A percentile compares a stretch with the other conserved stretches of the same genome.
Evolutionary conservation across 2,329 filamentous ascomycete genomes (phyloP).

Genomic region (Aschersonia sp.): DNA sequence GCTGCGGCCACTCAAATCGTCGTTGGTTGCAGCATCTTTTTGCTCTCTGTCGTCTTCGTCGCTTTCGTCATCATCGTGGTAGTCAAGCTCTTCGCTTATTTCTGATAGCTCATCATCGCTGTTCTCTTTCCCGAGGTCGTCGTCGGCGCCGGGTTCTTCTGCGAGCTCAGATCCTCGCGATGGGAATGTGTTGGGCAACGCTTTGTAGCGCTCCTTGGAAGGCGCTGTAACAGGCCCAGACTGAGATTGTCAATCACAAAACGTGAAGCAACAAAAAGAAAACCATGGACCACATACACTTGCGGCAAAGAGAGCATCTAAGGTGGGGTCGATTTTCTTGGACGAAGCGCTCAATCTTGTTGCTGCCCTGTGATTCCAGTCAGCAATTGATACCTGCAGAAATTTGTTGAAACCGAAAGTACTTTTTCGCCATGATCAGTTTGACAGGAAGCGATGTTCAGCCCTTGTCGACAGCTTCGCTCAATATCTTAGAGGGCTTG

Average conservation of each 20-base stretch:
- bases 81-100: constrained; percentile 11
- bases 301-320: constrained; percentile 55
- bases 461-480: background rate
- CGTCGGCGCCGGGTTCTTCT: constrained; percentile 10
- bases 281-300: constrained; percentile 41
- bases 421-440: constrained; percentile 11
- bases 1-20: too few relatives aligned
- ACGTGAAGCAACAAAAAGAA: constrained; percentile 8
- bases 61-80: constrained; percentile 10
- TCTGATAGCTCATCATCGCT: constrained; percentile 17
- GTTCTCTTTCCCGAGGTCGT: constrained; percentile 11
- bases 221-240: constrained; percentile 34
- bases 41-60: constrained; percentile 9
- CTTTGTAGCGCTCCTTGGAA: constrained; percentile 28
- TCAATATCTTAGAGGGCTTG: background rate
- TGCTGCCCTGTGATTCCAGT: constrained; percentile 16
- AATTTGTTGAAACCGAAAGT: background rate
- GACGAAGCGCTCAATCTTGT: constrained; percentile 25
- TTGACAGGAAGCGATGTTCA: background rate
- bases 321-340: constrained; percentile 50
- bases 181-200: constrained; percentile 18
- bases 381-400: background rate
- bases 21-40: constrained; percentile 17
- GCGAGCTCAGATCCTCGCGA: constrained; percentile 8
- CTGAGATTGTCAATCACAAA: constrained; percentile 14